phyloP scores from a whole-genome alignment of 225 moss, liverwort and hornwort genomes.

The Bryum argenteum region DNA sequence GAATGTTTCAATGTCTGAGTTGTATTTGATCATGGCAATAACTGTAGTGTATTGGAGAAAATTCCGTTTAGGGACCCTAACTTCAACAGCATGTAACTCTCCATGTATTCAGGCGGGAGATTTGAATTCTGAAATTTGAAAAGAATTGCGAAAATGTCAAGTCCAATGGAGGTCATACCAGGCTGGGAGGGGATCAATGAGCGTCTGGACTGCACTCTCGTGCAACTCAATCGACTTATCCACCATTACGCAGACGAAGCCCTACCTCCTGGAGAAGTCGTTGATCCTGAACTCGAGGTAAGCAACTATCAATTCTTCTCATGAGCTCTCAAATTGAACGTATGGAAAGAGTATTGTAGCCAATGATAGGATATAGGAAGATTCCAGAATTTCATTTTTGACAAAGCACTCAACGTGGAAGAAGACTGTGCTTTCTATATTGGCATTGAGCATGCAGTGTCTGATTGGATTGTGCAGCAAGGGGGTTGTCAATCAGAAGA shows the following conservation, averaged over 20 bases:
- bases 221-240: conserved; percentile 50
- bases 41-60: not conserved
- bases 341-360: not conserved
- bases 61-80: not conserved
- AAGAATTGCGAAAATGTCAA: conserved; percentile 31
- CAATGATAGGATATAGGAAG: not conserved
- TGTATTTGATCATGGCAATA: not conserved
- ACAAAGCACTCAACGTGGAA: not conserved
- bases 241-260: conserved; percentile 45
- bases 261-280: not conserved
- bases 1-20: not conserved
- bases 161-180: conserved; percentile 35
- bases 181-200: conserved; percentile 45
- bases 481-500: conserved; percentile 31
- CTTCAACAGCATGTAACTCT: not conserved
- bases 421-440: not conserved
- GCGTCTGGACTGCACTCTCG: conserved; percentile 45
- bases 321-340: not conserved
- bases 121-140: conserved; percentile 11
- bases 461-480: conserved; percentile 18
- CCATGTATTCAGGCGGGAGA: not conserved
- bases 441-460: not conserved
- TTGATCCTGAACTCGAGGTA: conserved; percentile 21
- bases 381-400: not conserved
- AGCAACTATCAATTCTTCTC: not conserved